These are phyloP conservation scores for Curvularia hawaiiensis DNA, from an alignment of 2,329 filamentous ascomycete species.

Conservation along the genomic window DNA sequence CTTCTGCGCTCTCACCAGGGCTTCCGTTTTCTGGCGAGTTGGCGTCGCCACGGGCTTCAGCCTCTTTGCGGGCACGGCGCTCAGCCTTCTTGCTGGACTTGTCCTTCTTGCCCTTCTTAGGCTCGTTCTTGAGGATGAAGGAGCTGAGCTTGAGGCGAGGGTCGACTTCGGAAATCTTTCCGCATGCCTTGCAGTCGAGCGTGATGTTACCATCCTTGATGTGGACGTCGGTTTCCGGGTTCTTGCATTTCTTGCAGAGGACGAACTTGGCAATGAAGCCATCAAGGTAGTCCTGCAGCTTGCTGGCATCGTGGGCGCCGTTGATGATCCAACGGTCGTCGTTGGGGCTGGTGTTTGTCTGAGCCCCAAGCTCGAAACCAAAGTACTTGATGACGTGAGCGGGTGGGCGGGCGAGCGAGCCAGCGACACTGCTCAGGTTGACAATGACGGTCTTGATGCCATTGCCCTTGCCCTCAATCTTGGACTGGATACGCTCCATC, in stretches of 20 bases:
- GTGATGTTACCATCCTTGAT: slow-evolving; percentile 93
- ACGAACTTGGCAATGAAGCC: slow-evolving; percentile 99
- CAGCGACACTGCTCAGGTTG: slow-evolving; percentile 92
- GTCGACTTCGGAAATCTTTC: slow-evolving; percentile 89
- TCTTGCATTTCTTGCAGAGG: slow-evolving; percentile 99
- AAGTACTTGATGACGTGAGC: slow-evolving; percentile 99
- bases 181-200: slow-evolving; percentile 98
- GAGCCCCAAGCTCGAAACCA: slow-evolving; percentile 96
- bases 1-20: slow-evolving; percentile 70
- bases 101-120: slow-evolving; percentile 94
- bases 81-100: slow-evolving; percentile 90
- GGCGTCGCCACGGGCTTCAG: slow-evolving; percentile 61
- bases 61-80: slow-evolving; percentile 83
- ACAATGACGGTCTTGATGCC: slow-evolving; percentile 99
- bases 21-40: slow-evolving; percentile 61
- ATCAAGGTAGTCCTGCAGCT: slow-evolving; percentile 97
- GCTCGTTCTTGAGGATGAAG: slow-evolving; percentile 96
- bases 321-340: slow-evolving; percentile 99
- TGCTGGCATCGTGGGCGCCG: slow-evolving; percentile 90
- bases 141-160: slow-evolving; percentile 93
- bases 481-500: slow-evolving; percentile 98
- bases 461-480: slow-evolving; percentile 99
- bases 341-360: slow-evolving; percentile 96
- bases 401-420: slow-evolving; percentile 88
- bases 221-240: slow-evolving; percentile 94